Evolutionary conservation across 192 early-diverging fungal genomes (phyloP).

Genomic region (Rhizophlyctis rosea): DNA sequence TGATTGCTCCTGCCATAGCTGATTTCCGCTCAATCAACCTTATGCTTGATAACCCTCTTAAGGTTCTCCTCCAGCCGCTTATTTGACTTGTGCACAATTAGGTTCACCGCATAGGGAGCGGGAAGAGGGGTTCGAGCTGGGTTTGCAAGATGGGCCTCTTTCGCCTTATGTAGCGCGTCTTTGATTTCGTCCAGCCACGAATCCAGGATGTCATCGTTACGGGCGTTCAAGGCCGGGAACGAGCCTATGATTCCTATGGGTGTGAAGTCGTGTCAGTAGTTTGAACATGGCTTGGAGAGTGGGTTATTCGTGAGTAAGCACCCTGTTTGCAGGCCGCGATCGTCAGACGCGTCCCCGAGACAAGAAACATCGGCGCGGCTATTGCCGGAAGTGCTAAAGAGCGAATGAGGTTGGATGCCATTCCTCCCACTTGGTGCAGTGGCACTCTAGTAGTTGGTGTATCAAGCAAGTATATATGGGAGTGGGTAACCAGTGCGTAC

Average conservation of each 20-base stretch:
- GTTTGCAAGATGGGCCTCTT: neutral
- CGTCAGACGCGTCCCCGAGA: constrained; percentile 22
- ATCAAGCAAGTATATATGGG: too few relatives aligned
- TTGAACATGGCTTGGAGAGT: neutral
- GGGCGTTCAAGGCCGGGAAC: constrained; percentile 32
- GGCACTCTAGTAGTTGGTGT: too few relatives aligned
- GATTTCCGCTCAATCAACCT: neutral
- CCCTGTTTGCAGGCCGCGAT: constrained; percentile 22
- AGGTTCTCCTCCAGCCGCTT: constrained; percentile 22
- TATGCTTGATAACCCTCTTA: constrained; percentile 24
- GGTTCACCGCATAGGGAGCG: constrained; percentile 28
- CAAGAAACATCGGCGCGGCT: constrained; percentile 33
- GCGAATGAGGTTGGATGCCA: neutral
- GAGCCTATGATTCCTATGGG: constrained; percentile 24
- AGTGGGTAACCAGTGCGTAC: too few relatives aligned
- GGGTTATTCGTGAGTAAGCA: too few relatives aligned
- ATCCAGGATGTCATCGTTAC: constrained; percentile 19
- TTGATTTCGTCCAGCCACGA: constrained; percentile 24
- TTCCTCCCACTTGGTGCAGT: too few relatives aligned
- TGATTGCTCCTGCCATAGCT: too few relatives aligned
- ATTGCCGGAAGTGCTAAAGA: constrained; percentile 20
- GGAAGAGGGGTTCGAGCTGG: neutral
- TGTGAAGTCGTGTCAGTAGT: neutral
- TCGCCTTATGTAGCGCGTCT: neutral
- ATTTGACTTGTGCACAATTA: constrained; percentile 37